Conservation (phyloP, 2,329 filamentous ascomycete genomes). For the Aspergillus felis region DNA sequence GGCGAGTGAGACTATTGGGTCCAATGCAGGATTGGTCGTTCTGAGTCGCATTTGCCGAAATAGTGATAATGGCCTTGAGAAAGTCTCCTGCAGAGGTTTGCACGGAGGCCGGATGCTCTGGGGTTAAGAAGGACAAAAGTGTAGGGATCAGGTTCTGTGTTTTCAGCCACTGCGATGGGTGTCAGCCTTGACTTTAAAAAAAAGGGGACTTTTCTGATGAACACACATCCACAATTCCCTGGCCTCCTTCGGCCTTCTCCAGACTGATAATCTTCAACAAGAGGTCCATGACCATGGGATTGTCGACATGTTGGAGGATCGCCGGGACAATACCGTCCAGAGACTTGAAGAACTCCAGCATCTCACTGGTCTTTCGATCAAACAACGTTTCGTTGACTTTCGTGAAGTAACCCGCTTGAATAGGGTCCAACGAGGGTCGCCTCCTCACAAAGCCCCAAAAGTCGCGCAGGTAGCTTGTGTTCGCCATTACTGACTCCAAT, state of each 20-base stretch:
- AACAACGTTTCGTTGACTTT: conserved; percentile 98
- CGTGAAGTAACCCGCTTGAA: conserved; percentile 96
- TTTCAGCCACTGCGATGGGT: conserved; percentile 71
- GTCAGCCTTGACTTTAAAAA: conserved; percentile 2
- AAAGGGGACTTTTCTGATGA: conserved; percentile 1
- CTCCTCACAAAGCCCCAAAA: conserved; percentile 91
- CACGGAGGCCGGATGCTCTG: conserved; percentile 80
- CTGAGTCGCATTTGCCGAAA: conserved; percentile 95
- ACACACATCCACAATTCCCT: conserved; percentile 87
- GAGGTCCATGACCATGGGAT: conserved; percentile 97
- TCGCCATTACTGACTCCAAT: conserved; percentile 85
- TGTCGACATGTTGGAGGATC: conserved; percentile 91
- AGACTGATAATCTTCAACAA: conserved; percentile 94
- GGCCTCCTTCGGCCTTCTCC: conserved; percentile 85
- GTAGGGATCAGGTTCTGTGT: conserved; percentile 81
- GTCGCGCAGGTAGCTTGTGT: conserved; percentile 68
- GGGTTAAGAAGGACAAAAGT: conserved; percentile 79
- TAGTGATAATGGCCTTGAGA: conserved; percentile 97
- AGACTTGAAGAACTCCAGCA: conserved; percentile 84
- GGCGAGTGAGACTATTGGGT: conserved; percentile 91
- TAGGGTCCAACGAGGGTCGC: conserved; percentile 79
- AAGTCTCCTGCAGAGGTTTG: conserved; percentile 98
- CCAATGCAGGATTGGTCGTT: conserved; percentile 99
- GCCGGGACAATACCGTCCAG: conserved; percentile 76
- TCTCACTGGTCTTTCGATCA: conserved; percentile 96